These are phyloP conservation scores for Xerophyta viscosa DNA, from an alignment of 106 monocot species.

Conservation along the genomic window DNA sequence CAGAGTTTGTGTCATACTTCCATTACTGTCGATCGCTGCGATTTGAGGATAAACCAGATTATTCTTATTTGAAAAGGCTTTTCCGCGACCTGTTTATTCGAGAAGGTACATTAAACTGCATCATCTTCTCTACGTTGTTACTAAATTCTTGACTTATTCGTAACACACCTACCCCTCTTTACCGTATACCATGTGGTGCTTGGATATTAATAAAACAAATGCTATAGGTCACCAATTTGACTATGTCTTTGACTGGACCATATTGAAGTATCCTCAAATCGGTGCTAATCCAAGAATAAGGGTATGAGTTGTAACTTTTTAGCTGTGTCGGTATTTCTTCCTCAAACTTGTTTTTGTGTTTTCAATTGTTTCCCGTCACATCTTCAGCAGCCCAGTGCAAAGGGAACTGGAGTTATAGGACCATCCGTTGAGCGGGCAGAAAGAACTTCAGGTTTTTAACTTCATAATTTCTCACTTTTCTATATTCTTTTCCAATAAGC, in stretches of 20 bases:
- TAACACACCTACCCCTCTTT: not conserved
- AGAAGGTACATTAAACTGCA: slow-evolving; percentile 37
- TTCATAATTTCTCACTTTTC: too few species aligned
- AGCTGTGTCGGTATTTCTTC: not conserved
- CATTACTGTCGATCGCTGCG: slow-evolving; percentile 68
- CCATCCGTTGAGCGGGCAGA: slow-evolving; percentile 48
- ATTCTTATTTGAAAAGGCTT: slow-evolving; percentile 66
- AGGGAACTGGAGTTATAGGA: slow-evolving; percentile 37
- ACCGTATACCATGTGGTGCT: not conserved
- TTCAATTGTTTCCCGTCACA: too few species aligned
- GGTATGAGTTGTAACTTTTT: slow-evolving; percentile 24
- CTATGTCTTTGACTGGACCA: slow-evolving; percentile 93
- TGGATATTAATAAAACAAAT: not conserved
- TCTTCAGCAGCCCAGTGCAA: slow-evolving; percentile 51
- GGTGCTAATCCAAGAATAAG: slow-evolving; percentile 35
- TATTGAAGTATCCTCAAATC: slow-evolving; percentile 65
- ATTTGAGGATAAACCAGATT: slow-evolving; percentile 76
- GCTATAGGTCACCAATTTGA: slow-evolving; percentile 82
- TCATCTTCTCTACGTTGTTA: not conserved
- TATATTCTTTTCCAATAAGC: too few species aligned
- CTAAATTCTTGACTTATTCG: not conserved
- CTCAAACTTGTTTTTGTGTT: not conserved
- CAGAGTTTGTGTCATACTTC: slow-evolving; percentile 64
- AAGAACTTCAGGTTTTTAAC: slow-evolving; percentile 48
- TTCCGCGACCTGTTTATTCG: slow-evolving; percentile 76